Percentiles rank a stretch among this genome's conserved stretches.
Conservation (phyloP, 257 asterid species). For the Solanum sparsipilum region DNA sequence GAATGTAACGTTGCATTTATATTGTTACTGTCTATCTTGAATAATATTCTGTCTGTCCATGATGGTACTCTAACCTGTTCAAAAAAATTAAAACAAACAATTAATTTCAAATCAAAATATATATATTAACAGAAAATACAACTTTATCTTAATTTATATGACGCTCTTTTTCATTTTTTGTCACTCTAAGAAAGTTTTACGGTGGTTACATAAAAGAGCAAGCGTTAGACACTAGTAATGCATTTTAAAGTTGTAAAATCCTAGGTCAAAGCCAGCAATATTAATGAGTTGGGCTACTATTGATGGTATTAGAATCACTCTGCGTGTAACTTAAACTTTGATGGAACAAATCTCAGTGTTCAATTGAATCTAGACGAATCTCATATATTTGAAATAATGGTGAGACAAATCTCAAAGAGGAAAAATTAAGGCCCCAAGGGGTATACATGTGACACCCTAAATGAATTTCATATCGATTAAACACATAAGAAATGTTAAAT, state of each 20-base stretch:
- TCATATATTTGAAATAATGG: background rate
- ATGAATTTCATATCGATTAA: background rate
- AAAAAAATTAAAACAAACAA: background rate
- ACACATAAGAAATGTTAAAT: accelerated
- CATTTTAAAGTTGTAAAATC: background rate
- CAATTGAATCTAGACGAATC: background rate
- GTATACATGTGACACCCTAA: background rate
- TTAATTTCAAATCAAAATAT: background rate
- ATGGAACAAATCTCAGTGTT: background rate
- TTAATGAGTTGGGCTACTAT: too few species aligned
- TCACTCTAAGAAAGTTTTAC: background rate
- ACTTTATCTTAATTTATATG: background rate
- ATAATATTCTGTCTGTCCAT: slow-evolving; percentile 68
- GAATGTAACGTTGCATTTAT: slow-evolving; percentile 41
- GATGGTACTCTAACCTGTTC: slow-evolving; percentile 68
- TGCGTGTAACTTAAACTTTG: too few species aligned
- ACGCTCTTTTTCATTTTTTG: background rate
- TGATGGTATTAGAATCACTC: too few species aligned
- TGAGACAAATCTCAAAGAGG: background rate
- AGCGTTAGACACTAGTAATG: background rate
- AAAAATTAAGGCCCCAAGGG: background rate
- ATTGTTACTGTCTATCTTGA: slow-evolving; percentile 32
- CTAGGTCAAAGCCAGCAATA: background rate
- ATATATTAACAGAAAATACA: background rate
- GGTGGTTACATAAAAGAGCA: background rate